Base-by-base conservation (phyloP, 352 stramenopile genomes). In the Stephanocyclus meneghinianus region DNA sequence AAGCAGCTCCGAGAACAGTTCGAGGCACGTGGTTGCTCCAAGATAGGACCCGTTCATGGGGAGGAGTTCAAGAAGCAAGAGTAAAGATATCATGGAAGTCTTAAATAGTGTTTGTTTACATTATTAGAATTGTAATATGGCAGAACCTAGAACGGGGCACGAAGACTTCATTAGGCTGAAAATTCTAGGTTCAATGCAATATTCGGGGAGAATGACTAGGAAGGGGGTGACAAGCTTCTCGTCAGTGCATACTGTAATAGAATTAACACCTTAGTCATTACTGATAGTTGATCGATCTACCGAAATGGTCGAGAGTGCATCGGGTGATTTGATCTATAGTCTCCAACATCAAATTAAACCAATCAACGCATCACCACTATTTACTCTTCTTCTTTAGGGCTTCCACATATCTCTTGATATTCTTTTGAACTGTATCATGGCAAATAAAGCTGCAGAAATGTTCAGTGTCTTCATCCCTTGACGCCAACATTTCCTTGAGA, bases 1-100 rank as follows among this genome's bases (percentile, higher is more conserved):
- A 77, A 77, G 9, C 80, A 89, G 75, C 86, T 95, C 37, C 85
- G 92, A 62, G 78, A 92, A 67, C 75, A 91, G 55, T 91, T 93
- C 76, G 80, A 90, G 53, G 29, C 76, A n/a, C 74, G 81, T 44
- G 77, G 83, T 42, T 77, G 74, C 56, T 72, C 83, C 37, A 76
- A 83, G 62, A 79, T 79, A 57, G 70, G 71, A 35, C 63, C 62
- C 60, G 71, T 79, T 50, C 62, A 80, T 45, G 70, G 70, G 16
- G 76, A 79, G 26, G 76, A 83, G 50, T 83, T 83, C 61, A 80
- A 44, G 61, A 77, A 77, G 56, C 35, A 51, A 42, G 64, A 69
- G 11, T 53, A 45, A 35, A 21, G 51, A 35, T 16, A 16, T 26
- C 30, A 32, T 42, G 2, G 21, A 6, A 42, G 55, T 63, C 15